phyloP scores from a whole-genome alignment of 768 basidiomycete genomes.

The Lactarius trivialis region DNA sequence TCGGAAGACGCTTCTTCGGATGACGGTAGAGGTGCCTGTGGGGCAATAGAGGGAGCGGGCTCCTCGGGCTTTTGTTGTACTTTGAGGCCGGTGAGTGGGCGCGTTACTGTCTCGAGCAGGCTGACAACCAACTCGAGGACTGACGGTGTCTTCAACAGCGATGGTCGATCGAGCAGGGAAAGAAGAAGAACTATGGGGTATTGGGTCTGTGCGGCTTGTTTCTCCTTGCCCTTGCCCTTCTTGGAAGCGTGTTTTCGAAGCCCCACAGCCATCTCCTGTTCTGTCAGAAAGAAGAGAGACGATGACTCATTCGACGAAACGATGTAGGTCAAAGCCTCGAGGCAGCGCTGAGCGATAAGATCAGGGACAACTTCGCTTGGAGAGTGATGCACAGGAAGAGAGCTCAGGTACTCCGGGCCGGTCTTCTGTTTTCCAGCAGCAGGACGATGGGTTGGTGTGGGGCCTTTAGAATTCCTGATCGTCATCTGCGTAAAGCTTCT shows the following conservation, averaged over 20 bases:
- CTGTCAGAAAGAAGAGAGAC: constrained; percentile 90
- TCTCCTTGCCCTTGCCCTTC: constrained; percentile 96
- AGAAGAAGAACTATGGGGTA: constrained; percentile 90
- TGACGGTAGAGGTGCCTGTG: not conserved
- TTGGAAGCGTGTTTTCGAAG: constrained; percentile 61
- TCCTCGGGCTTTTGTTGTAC: constrained; percentile 36
- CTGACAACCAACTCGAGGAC: constrained; percentile 92
- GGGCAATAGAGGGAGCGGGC: not conserved
- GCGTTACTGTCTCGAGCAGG: constrained; percentile 82
- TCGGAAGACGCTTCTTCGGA: constrained; percentile 16
- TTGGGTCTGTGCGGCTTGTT: constrained; percentile 69
- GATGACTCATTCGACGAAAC: constrained; percentile 79
- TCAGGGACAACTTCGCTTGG: constrained; percentile 84
- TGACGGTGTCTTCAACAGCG: constrained; percentile 76
- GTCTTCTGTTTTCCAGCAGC: constrained; percentile 68
- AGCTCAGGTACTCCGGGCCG: constrained; percentile 44
- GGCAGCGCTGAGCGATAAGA: constrained; percentile 87
- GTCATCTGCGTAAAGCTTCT: constrained; percentile 91
- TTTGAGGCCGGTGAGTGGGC: constrained; percentile 66
- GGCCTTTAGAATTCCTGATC: constrained; percentile 53
- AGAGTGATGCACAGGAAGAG: constrained; percentile 43
- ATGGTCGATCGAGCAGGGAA: constrained; percentile 79
- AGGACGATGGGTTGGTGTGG: constrained; percentile 37
- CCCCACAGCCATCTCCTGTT: constrained; percentile 85
- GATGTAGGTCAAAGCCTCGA: constrained; percentile 86